phyloP scores from a whole-genome alignment of 441 rosid species.

The Adansonia gregorii region DNA sequence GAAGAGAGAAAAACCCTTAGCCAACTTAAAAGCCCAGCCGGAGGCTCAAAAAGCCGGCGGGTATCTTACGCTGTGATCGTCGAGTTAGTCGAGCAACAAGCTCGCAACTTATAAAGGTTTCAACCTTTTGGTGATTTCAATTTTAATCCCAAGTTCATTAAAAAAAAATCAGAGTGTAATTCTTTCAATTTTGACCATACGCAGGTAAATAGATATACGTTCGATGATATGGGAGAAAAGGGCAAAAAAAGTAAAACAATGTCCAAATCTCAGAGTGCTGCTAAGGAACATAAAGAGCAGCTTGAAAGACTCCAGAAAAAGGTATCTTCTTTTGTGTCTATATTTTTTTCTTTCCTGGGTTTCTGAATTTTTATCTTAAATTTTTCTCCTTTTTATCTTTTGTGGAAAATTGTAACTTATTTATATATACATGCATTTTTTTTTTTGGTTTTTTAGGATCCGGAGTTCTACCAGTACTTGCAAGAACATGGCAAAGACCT shows the following conservation, averaged over 20 bases:
- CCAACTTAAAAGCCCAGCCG: neutral
- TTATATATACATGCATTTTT: neutral
- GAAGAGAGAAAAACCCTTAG: neutral
- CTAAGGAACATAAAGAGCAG: slow-evolving; percentile 71
- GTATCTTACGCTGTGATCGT: neutral
- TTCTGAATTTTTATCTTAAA: slow-evolving; percentile 1
- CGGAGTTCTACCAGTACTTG: slow-evolving; percentile 78
- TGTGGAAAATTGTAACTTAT: too few relatives aligned
- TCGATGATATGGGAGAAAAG: slow-evolving; percentile 22
- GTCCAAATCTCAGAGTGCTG: slow-evolving; percentile 51
- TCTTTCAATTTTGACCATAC: neutral
- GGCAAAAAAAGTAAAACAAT: slow-evolving; percentile 29
- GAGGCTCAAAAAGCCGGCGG: neutral
- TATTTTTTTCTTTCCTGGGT: neutral
- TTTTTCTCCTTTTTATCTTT: neutral
- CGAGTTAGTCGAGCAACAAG: neutral
- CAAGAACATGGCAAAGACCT: slow-evolving; percentile 76
- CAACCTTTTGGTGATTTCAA: neutral
- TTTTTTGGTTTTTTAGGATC: slow-evolving; percentile 56
- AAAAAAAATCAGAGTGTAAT: slow-evolving; percentile 22
- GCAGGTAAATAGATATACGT: neutral
- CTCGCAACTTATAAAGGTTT: neutral
- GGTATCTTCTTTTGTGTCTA: slow-evolving; percentile 31
- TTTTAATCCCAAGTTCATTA: slow-evolving; percentile 1
- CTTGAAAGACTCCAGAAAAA: slow-evolving; percentile 69